Evolutionary conservation across 129 eudicot genomes (phyloP).

Genomic region (Artemisia tridentata): DNA sequence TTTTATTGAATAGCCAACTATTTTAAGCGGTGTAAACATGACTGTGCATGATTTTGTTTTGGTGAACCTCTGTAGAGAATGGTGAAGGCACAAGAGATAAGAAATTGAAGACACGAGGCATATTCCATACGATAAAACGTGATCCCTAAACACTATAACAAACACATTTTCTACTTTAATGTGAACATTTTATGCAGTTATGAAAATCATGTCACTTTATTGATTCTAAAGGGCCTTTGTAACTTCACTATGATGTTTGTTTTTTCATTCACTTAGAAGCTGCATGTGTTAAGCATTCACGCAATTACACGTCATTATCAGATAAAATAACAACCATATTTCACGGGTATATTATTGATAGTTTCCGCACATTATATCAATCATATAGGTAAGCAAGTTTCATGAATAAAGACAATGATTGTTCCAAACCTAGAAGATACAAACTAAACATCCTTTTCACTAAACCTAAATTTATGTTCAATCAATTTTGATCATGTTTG

Average conservation of each 20-base stretch:
- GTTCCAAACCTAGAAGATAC: constrained; percentile 3
- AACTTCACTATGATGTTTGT: neutral
- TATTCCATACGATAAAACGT: too few species aligned
- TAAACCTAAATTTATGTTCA: constrained; percentile 21
- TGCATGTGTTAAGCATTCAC: neutral
- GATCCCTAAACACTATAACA: too few species aligned
- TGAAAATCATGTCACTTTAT: neutral
- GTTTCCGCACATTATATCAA: neutral
- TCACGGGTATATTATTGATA: neutral
- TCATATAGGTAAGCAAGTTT: constrained; percentile 7
- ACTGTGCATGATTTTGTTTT: too few species aligned
- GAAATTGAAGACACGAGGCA: too few species aligned
- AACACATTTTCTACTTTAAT: too few species aligned
- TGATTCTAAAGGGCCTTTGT: neutral
- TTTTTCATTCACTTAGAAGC: neutral
- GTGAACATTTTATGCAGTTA: neutral
- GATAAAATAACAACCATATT: constrained; percentile 7
- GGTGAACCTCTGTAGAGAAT: too few species aligned
- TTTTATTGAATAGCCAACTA: too few species aligned
- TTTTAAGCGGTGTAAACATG: too few species aligned
- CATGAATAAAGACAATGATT: neutral
- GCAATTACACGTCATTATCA: neutral
- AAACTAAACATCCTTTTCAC: constrained; percentile 15
- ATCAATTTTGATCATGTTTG: neutral
- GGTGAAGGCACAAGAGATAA: too few species aligned